Conservation (phyloP, 495 filamentous ascomycete genomes). For the Tuber melanosporum region DNA sequence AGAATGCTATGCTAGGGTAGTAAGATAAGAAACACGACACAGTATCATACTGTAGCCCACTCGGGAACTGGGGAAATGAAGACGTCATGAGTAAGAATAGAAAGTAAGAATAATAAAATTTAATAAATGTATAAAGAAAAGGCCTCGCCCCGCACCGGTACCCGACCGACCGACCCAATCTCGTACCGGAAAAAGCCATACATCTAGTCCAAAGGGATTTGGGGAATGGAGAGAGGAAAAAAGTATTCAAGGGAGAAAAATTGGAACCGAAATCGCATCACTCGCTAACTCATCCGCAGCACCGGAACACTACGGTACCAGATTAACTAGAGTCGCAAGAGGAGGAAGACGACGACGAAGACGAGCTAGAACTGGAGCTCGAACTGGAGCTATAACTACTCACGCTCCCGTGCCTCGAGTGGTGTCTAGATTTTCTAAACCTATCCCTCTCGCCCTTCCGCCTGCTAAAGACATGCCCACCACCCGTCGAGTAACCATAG, state of each 20-base stretch:
- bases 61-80: not conserved
- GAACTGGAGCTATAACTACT: conserved; percentile 21
- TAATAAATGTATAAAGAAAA: not conserved
- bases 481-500: conserved; percentile 40
- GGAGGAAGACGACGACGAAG: conserved; percentile 6
- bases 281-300: not conserved
- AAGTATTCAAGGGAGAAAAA: not conserved
- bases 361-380: conserved; percentile 28
- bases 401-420: conserved; percentile 21
- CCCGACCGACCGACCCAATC: not conserved
- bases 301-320: conserved; percentile 7
- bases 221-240: not conserved
- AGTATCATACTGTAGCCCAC: not conserved
- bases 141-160: not conserved
- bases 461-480: conserved; percentile 36
- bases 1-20: not conserved
- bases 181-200: not conserved
- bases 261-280: not conserved
- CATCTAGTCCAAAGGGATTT: not conserved
- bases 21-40: not conserved
- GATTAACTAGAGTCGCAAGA: conserved; percentile 6
- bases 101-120: not conserved
- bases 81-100: not conserved
- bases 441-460: conserved; percentile 29
- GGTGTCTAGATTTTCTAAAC: conserved; percentile 27